These are phyloP conservation scores for Aegilops speltoides DNA, from an alignment of 176 grass and related monocot genomes.

Conservation along the genomic window DNA sequence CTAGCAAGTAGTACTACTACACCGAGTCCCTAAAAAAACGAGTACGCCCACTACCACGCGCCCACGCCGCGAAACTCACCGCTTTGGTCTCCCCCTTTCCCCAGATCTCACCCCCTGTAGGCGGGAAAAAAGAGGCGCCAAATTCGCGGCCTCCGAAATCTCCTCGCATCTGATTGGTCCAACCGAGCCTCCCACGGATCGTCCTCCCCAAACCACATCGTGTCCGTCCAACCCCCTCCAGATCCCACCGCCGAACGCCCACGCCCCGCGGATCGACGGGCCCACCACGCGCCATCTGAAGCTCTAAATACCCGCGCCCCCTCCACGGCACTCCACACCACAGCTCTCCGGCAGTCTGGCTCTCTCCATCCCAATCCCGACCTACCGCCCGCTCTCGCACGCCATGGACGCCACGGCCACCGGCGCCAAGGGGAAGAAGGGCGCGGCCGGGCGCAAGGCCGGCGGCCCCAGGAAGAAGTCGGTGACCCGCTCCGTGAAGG, in stretches of 20 bases:
- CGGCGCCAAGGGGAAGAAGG: conserved; percentile 52
- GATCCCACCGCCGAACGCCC: not conserved
- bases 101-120: not conserved
- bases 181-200: conserved; percentile 27
- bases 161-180: conserved; percentile 27
- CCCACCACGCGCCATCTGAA: conserved; percentile 10
- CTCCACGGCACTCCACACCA: not conserved
- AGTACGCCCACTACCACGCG: no score
- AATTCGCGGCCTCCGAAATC: not conserved
- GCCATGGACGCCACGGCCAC: conserved; percentile 27
- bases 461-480: conserved; percentile 56
- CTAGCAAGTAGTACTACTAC: no score
- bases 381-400: not conserved
- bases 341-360: not conserved
- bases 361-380: not conserved
- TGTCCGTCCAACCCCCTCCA: not conserved
- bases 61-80: no score
- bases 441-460: conserved; percentile 36
- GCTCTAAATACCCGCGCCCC: not conserved
- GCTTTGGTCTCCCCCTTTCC: no score
- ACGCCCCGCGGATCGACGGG: conserved; percentile 28
- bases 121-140: conserved; percentile 6
- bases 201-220: not conserved
- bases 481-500: conserved; percentile 55
- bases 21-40: no score